Conservation (phyloP, 2,329 filamentous ascomycete species). For the Cytospora piceicola region DNA sequence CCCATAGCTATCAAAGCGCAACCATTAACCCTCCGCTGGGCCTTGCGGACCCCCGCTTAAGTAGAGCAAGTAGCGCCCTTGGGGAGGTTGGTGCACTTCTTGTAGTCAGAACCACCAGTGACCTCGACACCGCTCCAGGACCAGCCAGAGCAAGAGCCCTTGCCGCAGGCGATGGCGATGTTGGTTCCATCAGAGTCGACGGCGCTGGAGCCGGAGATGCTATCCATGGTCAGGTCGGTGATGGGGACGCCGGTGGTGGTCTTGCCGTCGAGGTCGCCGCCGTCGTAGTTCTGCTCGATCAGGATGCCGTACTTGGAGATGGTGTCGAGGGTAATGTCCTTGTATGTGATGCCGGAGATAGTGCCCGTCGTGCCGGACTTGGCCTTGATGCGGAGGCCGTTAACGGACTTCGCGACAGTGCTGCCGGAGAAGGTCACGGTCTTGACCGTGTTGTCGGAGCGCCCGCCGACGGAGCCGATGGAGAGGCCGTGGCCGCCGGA, state of each 20-base stretch:
- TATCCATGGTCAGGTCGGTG: slow-evolving; percentile 22
- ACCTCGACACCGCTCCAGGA: slow-evolving; percentile 24
- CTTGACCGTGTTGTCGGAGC: slow-evolving; percentile 55
- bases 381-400: slow-evolving; percentile 43
- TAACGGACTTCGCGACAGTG: slow-evolving; percentile 54
- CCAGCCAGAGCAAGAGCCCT: slow-evolving; percentile 26
- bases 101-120: slow-evolving; percentile 19
- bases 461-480: slow-evolving; percentile 61
- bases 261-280: slow-evolving; percentile 22
- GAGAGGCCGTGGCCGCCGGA: slow-evolving; percentile 57
- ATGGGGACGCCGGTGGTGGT: slow-evolving; percentile 28
- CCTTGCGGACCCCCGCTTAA: background rate
- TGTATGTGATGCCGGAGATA: slow-evolving; percentile 16
- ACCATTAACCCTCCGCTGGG: background rate
- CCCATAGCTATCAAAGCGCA: background rate
- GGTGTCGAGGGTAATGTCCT: slow-evolving; percentile 20
- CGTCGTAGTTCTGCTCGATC: slow-evolving; percentile 30
- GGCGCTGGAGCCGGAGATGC: slow-evolving; percentile 19
- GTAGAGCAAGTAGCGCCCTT: slow-evolving; percentile 9
- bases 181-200: slow-evolving; percentile 18
- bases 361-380: slow-evolving; percentile 14
- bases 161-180: slow-evolving; percentile 28
- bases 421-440: slow-evolving; percentile 53
- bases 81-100: slow-evolving; percentile 25
- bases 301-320: slow-evolving; percentile 29